Evolutionary conservation across 2,329 filamentous ascomycete genomes (phyloP), one percentile per base, ranked within the genome.

Genomic region (Diaporthe humulicola): DNA sequence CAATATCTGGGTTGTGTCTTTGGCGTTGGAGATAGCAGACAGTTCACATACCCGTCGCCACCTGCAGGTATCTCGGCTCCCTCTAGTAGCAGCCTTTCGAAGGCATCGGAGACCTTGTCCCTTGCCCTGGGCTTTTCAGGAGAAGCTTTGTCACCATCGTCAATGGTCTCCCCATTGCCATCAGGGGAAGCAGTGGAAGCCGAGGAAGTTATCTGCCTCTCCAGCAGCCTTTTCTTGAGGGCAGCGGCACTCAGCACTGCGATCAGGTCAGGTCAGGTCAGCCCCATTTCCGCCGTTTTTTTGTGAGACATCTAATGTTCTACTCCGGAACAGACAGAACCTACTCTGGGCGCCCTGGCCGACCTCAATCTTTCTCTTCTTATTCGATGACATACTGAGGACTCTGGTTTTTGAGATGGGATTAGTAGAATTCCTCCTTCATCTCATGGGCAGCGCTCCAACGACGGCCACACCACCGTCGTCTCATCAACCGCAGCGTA

Each of bases 181-280:
- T 57, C 57, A 38, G 75, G 60, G 7, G 61, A 19, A 50, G 66
- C 45, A 70, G 50, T 70, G 33, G 45, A 25, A 19, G 56, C 45
- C 56, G 67, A 33, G 61, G 72, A 60, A 42, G 33, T 33, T 36
- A 74, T 76, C 52, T 70, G 54, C 78, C 71, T 79, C 78, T 76
- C 80, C 66, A 85, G 78, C 4, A 86, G 79, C 72, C 81, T 83
- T 73, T 84, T 84, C 3, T 86, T 81, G 48, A 86, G 80, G 30
- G 86, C 85, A 79, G 87, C 86, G 28, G 86, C 86, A 78, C 86
- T 87, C 81, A 86, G 81, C 25, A 80, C 82, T 85, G 69, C 66
- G 22, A 19, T 75, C 76, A 38, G 30, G 19, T 40, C 25, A 42
- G 19, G 4, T 19, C 75, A 38, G 30, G 14, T 54, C 25, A 22